Conservation (phyloP, 1,284 basidiomycete genomes). For the Ceratobasidium sp. region DNA sequence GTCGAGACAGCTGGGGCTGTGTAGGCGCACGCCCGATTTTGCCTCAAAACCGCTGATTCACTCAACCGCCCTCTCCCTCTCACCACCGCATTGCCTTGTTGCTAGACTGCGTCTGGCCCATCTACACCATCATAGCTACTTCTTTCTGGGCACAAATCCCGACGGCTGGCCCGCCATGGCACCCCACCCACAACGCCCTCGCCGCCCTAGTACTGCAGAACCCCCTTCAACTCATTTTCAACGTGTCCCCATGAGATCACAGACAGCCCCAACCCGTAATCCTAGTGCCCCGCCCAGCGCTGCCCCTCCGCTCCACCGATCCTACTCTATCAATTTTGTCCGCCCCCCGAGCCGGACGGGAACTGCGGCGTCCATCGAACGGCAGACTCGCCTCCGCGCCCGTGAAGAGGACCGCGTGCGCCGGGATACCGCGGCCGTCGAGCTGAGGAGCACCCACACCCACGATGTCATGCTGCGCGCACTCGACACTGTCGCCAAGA, state of each 20-base stretch:
- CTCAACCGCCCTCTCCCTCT: constrained; percentile 17
- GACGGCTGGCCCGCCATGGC: constrained; percentile 45
- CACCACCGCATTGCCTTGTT: constrained; percentile 41
- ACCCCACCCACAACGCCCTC: constrained; percentile 22
- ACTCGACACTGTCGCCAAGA: constrained; percentile 26
- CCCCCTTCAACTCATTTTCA: constrained; percentile 39
- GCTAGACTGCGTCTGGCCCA: constrained; percentile 38
- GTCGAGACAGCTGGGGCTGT: constrained; percentile 5
- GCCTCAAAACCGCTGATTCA: constrained; percentile 43
- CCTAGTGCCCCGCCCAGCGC: constrained; percentile 2
- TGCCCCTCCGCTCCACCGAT: constrained; percentile 8
- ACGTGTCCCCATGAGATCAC: constrained; percentile 31
- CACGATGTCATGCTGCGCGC: constrained; percentile 26
- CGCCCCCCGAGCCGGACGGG: constrained; percentile 37
- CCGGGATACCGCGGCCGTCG: constrained; percentile 38
- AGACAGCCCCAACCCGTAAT: constrained; percentile 23
- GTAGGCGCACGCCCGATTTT: constrained; percentile 5
- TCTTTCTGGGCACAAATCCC: neutral
- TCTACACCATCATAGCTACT: constrained; percentile 8
- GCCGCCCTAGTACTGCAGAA: constrained; percentile 28
- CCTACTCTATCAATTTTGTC: constrained; percentile 31
- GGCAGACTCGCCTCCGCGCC: constrained; percentile 31
- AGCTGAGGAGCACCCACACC: constrained; percentile 19
- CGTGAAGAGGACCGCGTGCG: constrained; percentile 41
- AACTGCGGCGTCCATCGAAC: constrained; percentile 38